A percentile compares a stretch with the other conserved stretches of the same genome.
These are phyloP conservation scores for Pichia thaimueangensis DNA, from an alignment of 805 yeast genomes.

Conservation along the genomic window DNA sequence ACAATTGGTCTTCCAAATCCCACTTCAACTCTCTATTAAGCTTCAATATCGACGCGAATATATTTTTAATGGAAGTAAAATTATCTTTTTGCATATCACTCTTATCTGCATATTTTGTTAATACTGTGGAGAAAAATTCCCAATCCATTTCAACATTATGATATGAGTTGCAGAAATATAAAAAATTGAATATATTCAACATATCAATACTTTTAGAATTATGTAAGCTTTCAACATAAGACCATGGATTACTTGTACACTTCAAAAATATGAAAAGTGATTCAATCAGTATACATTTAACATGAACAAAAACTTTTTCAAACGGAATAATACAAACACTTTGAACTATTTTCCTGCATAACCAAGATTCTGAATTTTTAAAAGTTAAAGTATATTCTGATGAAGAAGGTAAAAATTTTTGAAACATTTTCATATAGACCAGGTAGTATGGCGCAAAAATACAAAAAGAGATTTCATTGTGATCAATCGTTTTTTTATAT, in stretches of 20 bases:
- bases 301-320: slow-evolving; percentile 12
- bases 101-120: slow-evolving; percentile 1
- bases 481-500: slow-evolving; percentile 9
- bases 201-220: slow-evolving; percentile 10
- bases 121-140: slow-evolving; percentile 21
- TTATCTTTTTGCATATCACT: background rate
- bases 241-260: slow-evolving; percentile 24
- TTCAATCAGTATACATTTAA: slow-evolving; percentile 17
- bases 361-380: slow-evolving; percentile 10
- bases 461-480: slow-evolving; percentile 9
- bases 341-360: slow-evolving; percentile 13
- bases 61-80: slow-evolving; percentile 11
- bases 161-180: slow-evolving; percentile 23
- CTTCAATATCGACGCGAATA: slow-evolving; percentile 18
- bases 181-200: slow-evolving; percentile 18
- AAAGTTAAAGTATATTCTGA: slow-evolving; percentile 5
- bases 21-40: slow-evolving; percentile 22
- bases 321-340: slow-evolving; percentile 18
- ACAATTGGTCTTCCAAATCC: slow-evolving; percentile 27
- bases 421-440: slow-evolving; percentile 16
- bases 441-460: slow-evolving; percentile 22
- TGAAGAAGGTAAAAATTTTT: slow-evolving; percentile 14
- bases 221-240: slow-evolving; percentile 16
- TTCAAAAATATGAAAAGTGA: slow-evolving; percentile 19
- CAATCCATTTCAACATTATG: slow-evolving; percentile 24